Evolutionary conservation across 148 eudicot species (phyloP).

Genomic region (Spergularia bocconei): DNA sequence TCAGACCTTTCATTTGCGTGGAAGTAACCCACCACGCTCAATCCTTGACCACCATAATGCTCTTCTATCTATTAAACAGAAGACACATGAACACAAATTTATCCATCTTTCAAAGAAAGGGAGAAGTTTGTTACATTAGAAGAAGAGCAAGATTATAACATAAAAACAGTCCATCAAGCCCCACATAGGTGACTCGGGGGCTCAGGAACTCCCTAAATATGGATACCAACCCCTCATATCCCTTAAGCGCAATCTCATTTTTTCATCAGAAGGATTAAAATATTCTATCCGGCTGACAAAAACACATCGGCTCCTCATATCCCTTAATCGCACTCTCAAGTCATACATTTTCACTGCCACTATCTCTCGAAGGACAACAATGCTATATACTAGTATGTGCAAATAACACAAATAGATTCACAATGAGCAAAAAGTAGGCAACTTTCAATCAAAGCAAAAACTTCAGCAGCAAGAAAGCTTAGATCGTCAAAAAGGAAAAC

Average conservation of each 20-base stretch:
- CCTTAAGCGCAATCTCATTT: too few species aligned
- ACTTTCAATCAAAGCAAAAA: not conserved
- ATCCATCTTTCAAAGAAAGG: not conserved
- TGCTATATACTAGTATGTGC: too few species aligned
- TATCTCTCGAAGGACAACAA: not conserved
- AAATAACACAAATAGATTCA: not conserved
- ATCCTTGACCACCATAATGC: slow-evolving; percentile 63
- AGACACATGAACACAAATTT: slow-evolving; percentile 2
- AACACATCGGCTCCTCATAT: too few species aligned
- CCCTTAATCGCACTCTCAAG: too few species aligned
- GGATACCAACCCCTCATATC: too few species aligned
- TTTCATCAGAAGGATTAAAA: too few species aligned
- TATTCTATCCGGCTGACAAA: too few species aligned
- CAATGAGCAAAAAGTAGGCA: not conserved
- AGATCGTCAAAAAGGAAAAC: slow-evolving; percentile 1
- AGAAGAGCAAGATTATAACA: not conserved
- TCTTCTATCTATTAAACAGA: slow-evolving; percentile 64
- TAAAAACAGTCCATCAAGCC: not conserved
- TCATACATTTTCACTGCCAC: not conserved
- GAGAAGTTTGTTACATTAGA: not conserved
- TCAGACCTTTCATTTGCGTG: slow-evolving; percentile 91
- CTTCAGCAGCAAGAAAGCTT: not conserved
- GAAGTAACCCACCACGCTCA: slow-evolving; percentile 87
- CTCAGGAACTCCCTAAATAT: too few species aligned
- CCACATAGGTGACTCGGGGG: not conserved